phyloP scores from a whole-genome alignment of 2,329 filamentous ascomycete species.

The Salinomyces thailandicus region DNA sequence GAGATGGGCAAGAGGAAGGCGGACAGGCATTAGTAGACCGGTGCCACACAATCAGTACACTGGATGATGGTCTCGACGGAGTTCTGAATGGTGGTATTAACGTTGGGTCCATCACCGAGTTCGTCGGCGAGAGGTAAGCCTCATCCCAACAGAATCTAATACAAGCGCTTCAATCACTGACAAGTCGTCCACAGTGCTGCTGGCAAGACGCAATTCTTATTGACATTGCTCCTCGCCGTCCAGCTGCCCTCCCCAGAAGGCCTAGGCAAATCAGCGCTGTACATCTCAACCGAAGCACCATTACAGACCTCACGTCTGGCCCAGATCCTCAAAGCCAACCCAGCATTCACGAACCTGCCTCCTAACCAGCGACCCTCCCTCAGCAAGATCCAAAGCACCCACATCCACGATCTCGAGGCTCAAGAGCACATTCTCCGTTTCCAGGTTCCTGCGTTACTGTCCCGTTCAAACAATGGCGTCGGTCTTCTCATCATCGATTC shows the following conservation, averaged over 20 bases:
- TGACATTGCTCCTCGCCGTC: constrained; percentile 70
- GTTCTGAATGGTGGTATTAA: constrained; percentile 70
- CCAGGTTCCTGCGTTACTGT: constrained; percentile 78
- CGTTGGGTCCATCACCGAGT: constrained; percentile 71
- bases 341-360: constrained; percentile 42
- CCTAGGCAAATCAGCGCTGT: constrained; percentile 64
- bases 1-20: background rate
- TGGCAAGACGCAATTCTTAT: constrained; percentile 89
- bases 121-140: constrained; percentile 73
- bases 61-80: constrained; percentile 62
- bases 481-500: constrained; percentile 83
- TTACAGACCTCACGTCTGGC: constrained; percentile 71
- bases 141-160: no score
- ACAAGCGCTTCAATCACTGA: no score
- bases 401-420: constrained; percentile 79
- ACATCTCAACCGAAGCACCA: constrained; percentile 85
- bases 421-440: constrained; percentile 92
- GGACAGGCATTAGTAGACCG: constrained; percentile 31
- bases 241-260: constrained; percentile 63
- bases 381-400: constrained; percentile 66
- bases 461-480: constrained; percentile 57
- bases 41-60: constrained; percentile 62
- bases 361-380: constrained; percentile 49
- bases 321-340: constrained; percentile 64
- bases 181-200: constrained; percentile 49